Base-by-base conservation (phyloP, 163 green algal genomes). In the Chlamydomonas reinhardtii region DNA sequence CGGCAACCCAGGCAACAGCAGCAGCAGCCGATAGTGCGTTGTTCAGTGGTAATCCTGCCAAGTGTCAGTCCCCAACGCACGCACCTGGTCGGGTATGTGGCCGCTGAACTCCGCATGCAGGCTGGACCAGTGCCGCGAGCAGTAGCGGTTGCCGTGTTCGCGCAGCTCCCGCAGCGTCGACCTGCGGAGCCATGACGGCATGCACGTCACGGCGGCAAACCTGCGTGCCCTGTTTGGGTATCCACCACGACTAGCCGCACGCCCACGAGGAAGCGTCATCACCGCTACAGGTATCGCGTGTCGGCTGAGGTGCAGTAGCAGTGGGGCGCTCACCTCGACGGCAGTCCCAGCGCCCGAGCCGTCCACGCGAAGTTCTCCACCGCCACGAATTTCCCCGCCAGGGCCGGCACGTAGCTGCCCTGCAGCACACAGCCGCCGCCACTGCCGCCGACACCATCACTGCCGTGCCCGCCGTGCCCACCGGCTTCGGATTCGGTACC, bases 311-410 rank as follows among this genome's bases (percentile, higher is more conserved):
- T n/a, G 39, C 39, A 48, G 39, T 5, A 48, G 39, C 39, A 48
- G 39, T 48, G 39, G 39, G 39, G 12, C 19, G 48, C 48, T 56
- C 48, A 56, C 48, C 48, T 17, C 48, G 48, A 1, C 48, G 65
- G 74, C 59, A 94, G 70, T 37, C 86, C 88, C 48, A 94, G 80
- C 20, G 91, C 90, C 12, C 81, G 72, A 2, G 90, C 92, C 37
- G 92, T 94, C 88, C 90, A 93, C 6, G 89, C 89, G 32, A 94
- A 90, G 75, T 94, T 94, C 71, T 94, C 90, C 20, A 94, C 80
- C 64, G 85, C 89, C 61, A 94, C 43, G 64, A 94, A 92, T 2
- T 20, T 48, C 14, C 82, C 82, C 20, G 56, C 22, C 34, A 90
- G 61, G 15, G n/a, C 15, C 8, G 76, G 76, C 59, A 89, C 16